Evolutionary conservation across 208 protist species (phyloP).

Genomic region (Leishmania major): DNA sequence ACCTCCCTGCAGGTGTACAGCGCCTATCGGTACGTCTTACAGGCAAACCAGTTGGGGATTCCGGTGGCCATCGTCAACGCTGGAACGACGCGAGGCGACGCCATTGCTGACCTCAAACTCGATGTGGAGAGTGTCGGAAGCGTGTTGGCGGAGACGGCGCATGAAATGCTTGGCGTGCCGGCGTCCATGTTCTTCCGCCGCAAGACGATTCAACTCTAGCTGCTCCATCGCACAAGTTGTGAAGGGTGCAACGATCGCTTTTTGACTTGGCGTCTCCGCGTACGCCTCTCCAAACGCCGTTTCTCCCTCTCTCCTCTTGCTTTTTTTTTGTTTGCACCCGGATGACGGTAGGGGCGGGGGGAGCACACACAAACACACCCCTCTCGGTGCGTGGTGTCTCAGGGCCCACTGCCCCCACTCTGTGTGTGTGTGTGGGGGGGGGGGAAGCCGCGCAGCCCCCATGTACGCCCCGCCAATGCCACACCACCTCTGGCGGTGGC

Average conservation of each 20-base stretch:
- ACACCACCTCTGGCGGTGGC: not conserved
- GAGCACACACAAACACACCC: too few relatives aligned
- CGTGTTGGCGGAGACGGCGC: slow-evolving; percentile 35
- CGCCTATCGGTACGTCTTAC: slow-evolving; percentile 67
- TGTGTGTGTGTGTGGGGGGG: too few relatives aligned
- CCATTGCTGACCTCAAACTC: slow-evolving; percentile 56
- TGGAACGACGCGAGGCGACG: slow-evolving; percentile 68
- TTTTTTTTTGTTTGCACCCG: not conserved
- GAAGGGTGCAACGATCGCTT: not conserved
- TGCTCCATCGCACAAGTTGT: not conserved
- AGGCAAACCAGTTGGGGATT: slow-evolving; percentile 49
- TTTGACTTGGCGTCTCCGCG: not conserved
- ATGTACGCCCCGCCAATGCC: not conserved
- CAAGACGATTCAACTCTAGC: slow-evolving; percentile 7
- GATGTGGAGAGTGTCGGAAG: slow-evolving; percentile 47
- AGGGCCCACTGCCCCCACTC: not conserved
- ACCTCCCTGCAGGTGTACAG: slow-evolving; percentile 84
- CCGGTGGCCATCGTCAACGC: slow-evolving; percentile 74
- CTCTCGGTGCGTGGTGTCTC: not conserved
- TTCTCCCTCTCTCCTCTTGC: not conserved
- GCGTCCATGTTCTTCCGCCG: slow-evolving; percentile 20
- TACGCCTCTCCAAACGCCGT: not conserved
- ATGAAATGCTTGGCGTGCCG: slow-evolving; percentile 30
- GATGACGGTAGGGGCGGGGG: too few relatives aligned
- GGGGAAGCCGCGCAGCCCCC: not conserved